Evolutionary conservation across 2,329 filamentous ascomycete genomes (phyloP).

Genomic region (Xenoacremonium recifei): DNA sequence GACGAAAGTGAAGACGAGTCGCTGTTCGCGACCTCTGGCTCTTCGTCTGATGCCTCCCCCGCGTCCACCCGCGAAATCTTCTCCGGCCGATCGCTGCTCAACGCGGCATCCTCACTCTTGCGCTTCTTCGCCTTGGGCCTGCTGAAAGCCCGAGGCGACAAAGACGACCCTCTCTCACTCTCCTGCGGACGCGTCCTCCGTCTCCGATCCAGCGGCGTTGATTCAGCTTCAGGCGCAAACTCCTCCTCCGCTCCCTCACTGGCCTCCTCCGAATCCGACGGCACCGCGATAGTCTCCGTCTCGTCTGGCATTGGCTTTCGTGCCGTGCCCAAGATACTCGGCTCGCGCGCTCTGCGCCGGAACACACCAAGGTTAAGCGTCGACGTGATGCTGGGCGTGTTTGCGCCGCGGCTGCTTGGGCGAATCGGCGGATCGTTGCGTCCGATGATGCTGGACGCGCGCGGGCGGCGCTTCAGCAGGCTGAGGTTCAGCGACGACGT

Average conservation of each 20-base stretch:
- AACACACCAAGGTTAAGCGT: slow-evolving; percentile 58
- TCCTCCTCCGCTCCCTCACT: slow-evolving; percentile 44
- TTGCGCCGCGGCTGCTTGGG: slow-evolving; percentile 50
- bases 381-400: slow-evolving; percentile 47
- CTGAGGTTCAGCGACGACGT: slow-evolving; percentile 47
- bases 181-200: slow-evolving; percentile 36
- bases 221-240: slow-evolving; percentile 65
- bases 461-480: slow-evolving; percentile 44
- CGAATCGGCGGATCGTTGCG: slow-evolving; percentile 52
- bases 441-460: slow-evolving; percentile 50
- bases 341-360: slow-evolving; percentile 56
- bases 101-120: slow-evolving; percentile 50
- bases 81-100: slow-evolving; percentile 35
- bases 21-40: slow-evolving; percentile 14
- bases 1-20: slow-evolving; percentile 39
- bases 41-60: slow-evolving; percentile 15
- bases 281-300: slow-evolving; percentile 13
- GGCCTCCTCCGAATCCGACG: slow-evolving; percentile 21
- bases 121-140: slow-evolving; percentile 49
- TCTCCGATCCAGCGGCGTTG: slow-evolving; percentile 57
- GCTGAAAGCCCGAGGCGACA: slow-evolving; percentile 24
- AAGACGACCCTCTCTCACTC: no score
- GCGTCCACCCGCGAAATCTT: slow-evolving; percentile 32
- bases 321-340: slow-evolving; percentile 58
- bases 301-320: slow-evolving; percentile 40